phyloP scores from a whole-genome alignment of 2,329 filamentous ascomycete species.

The Talaromyces sp. region DNA sequence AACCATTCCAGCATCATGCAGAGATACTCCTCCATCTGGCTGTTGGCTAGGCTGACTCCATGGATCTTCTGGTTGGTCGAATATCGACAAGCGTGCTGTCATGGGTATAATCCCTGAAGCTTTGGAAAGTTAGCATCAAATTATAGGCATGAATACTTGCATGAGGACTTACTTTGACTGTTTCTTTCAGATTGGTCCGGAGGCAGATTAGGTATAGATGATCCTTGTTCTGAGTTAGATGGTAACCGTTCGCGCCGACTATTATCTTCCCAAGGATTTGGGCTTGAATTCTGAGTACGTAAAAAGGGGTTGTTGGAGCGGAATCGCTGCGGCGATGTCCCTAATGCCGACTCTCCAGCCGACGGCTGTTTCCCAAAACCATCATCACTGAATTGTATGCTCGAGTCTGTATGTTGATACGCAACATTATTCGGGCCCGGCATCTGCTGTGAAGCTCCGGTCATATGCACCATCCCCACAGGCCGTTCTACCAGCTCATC shows the following conservation, averaged over 20 bases:
- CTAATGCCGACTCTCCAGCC: slow-evolving; percentile 19
- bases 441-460: background rate
- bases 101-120: slow-evolving; percentile 36
- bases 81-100: slow-evolving; percentile 37
- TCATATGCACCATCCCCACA: slow-evolving; percentile 12
- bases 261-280: slow-evolving; percentile 20
- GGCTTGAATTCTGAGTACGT: slow-evolving; percentile 25
- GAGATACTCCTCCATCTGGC: background rate
- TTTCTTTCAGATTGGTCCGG: slow-evolving; percentile 27
- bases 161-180: slow-evolving; percentile 31
- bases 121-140: background rate
- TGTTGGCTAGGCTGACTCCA: slow-evolving; percentile 23
- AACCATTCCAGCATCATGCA: background rate
- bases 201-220: slow-evolving; percentile 22
- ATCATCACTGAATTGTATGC: slow-evolving; percentile 22
- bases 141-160: background rate
- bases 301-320: slow-evolving; percentile 42
- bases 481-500: slow-evolving; percentile 28
- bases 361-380: slow-evolving; percentile 21
- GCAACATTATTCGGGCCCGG: background rate
- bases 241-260: background rate
- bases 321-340: slow-evolving; percentile 30
- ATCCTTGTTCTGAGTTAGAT: slow-evolving; percentile 20
- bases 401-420: slow-evolving; percentile 8
- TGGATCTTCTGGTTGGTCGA: slow-evolving; percentile 31